Evolutionary conservation across 441 rosid genomes (phyloP), one percentile per base, ranked within the genome.

Genomic region (Pelargonium australe): DNA sequence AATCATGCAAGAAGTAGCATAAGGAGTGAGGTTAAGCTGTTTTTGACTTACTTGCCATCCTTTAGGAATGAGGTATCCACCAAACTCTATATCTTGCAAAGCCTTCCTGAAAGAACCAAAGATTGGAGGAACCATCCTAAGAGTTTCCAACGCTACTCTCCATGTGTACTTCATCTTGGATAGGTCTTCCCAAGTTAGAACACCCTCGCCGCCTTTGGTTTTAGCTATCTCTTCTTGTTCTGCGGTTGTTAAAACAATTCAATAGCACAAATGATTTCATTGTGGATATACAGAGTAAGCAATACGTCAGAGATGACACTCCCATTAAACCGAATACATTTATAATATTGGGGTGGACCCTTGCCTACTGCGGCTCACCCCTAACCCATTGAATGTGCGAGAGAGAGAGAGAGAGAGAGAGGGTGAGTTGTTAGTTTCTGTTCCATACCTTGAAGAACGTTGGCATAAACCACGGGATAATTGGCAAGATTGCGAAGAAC

Each of bases 131-230:
- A 67, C 8, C 69, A 80, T 65, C 68, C 82, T 80, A 67, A 81
- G 68, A 53, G 85, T 84, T 72, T 87, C 89, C 82, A 73, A 8
- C 6, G 87, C 87, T 43, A 85, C 86, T 68, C 80, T 83, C 87
- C 89, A 85, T 65, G 88, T 79, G 82, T 80, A 84, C 75, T 81
- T 82, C 89, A 85, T 85, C 81, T 73, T 80, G 43, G 72, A 68
- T 55, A 84, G 83, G 16, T 86, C 82, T 47, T 84, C 84, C 89
- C 90, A 74, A 6, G 82, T 82, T 60, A 85, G 70, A 43, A 5
- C 8, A 37, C 8, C 41, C 41, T 3, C 83, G 4, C 10, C 43
- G 0, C 5, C 34, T 76, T 82, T 84, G 78, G 65, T 60, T 60
- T 75, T 76, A 7, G 83, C 79, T 63, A 83, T 81, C 45, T 76